Evolutionary conservation across 2,329 filamentous ascomycete species (phyloP).

Genomic region (Cercospora canescens): DNA sequence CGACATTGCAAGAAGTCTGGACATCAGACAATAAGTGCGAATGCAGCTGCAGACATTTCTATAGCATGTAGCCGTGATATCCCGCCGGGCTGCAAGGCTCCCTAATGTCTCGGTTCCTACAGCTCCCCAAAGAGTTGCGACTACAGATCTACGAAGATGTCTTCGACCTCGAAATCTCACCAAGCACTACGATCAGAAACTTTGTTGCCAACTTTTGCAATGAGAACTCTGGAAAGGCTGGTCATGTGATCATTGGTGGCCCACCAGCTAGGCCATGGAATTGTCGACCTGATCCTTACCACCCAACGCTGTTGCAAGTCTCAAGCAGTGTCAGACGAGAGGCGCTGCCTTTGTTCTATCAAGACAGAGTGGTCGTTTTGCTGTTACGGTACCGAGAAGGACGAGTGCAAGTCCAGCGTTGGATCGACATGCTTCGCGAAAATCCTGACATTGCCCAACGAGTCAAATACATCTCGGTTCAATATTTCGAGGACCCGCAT

Average conservation of each 20-base stretch:
- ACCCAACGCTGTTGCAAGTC: slow-evolving; percentile 18
- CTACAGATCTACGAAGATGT: slow-evolving; percentile 19
- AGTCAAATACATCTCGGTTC: slow-evolving; percentile 16
- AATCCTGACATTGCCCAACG: slow-evolving; percentile 8
- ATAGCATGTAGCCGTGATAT: background rate
- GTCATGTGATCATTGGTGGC: slow-evolving; percentile 9
- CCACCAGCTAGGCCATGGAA: slow-evolving; percentile 15
- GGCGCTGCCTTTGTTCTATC: slow-evolving; percentile 14
- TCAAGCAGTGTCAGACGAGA: slow-evolving; percentile 15
- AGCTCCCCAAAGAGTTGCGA: slow-evolving; percentile 20
- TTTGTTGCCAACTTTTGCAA: background rate
- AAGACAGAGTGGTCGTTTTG: slow-evolving; percentile 12
- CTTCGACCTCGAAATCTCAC: slow-evolving; percentile 2
- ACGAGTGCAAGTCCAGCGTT: slow-evolving; percentile 15
- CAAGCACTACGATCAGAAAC: background rate
- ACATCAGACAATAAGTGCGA: background rate
- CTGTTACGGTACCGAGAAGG: slow-evolving; percentile 20
- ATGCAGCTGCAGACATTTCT: background rate
- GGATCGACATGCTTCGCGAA: slow-evolving; percentile 9
- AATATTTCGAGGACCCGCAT: slow-evolving; percentile 19
- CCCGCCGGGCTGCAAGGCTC: background rate
- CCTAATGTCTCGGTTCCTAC: slow-evolving; percentile 50
- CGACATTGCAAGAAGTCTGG: background rate
- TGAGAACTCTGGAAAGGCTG: background rate
- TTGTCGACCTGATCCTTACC: slow-evolving; percentile 17